phyloP scores from a whole-genome alignment of 2,329 filamentous ascomycete genomes.

The Chlorencoelia australis region DNA sequence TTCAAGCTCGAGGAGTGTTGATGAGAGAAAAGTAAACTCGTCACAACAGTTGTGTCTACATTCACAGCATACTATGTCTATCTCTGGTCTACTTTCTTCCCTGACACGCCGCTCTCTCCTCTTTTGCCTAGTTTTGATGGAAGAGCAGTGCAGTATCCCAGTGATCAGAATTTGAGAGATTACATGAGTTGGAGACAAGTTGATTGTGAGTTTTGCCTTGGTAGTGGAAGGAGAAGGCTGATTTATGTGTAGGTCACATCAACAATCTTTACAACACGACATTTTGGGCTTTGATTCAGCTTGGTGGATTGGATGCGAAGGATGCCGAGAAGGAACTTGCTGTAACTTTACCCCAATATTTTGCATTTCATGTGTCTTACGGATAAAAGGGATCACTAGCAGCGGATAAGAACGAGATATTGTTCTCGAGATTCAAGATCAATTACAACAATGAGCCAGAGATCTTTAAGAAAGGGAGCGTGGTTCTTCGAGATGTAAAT shows the following conservation, averaged over 20 bases:
- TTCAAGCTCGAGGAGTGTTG: neutral
- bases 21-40: conserved; percentile 59
- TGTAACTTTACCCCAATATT: conserved; percentile 33
- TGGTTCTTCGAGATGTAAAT: conserved; percentile 63
- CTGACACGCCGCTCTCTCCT: conserved; percentile 55
- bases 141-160: conserved; percentile 82
- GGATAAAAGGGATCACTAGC: conserved; percentile 63
- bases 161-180: conserved; percentile 70
- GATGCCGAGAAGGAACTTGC: conserved; percentile 75
- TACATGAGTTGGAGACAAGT: conserved; percentile 97
- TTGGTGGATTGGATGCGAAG: conserved; percentile 63
- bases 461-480: conserved; percentile 87
- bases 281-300: conserved; percentile 81
- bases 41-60: conserved; percentile 82
- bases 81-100: conserved; percentile 69
- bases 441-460: conserved; percentile 97
- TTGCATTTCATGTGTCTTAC: neutral
- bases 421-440: conserved; percentile 79
- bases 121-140: conserved; percentile 89
- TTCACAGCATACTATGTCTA: conserved; percentile 89
- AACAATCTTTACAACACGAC: conserved; percentile 98
- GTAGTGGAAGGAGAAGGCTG: neutral
- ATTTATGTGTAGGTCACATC: conserved; percentile 60
- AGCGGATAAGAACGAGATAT: conserved; percentile 88
- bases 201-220: conserved; percentile 58